Evolutionary conservation across 345 rosid species (phyloP).

Genomic region (Raphanus raphanistrum): DNA sequence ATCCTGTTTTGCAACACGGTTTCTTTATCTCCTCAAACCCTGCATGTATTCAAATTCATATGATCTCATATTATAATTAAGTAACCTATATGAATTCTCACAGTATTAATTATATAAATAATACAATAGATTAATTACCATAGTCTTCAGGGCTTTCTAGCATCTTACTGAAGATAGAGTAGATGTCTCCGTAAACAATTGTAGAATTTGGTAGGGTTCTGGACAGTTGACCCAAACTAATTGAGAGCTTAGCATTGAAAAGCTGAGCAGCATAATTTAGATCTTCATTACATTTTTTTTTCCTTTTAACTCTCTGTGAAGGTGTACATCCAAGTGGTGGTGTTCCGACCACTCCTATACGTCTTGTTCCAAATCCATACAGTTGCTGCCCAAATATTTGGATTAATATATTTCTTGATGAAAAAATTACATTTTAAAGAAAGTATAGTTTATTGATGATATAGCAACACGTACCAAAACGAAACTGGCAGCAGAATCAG

Average conservation of each 20-base stretch:
- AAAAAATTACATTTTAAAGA: neutral
- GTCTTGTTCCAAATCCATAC: conserved; percentile 56
- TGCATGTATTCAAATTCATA: neutral
- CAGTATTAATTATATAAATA: neutral
- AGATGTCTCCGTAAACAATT: conserved; percentile 48
- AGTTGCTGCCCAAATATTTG: conserved; percentile 47
- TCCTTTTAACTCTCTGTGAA: conserved; percentile 52
- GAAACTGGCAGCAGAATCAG: conserved; percentile 19
- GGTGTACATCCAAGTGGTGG: conserved; percentile 74
- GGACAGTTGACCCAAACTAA: conserved; percentile 36
- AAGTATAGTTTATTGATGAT: neutral
- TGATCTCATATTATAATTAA: neutral
- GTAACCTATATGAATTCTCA: neutral
- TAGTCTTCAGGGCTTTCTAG: conserved; percentile 47
- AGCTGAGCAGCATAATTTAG: conserved; percentile 51
- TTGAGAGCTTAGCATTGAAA: conserved; percentile 55
- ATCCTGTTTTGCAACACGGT: conserved; percentile 38
- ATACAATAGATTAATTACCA: conserved; percentile 42
- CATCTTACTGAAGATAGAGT: conserved; percentile 42
- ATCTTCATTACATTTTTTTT: conserved; percentile 43
- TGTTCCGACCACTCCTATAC: conserved; percentile 49
- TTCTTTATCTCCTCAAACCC: conserved; percentile 33
- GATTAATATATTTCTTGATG: neutral
- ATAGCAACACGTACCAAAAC: conserved; percentile 11
- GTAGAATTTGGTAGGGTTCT: conserved; percentile 36